These are phyloP conservation scores for Suillus alpinus DNA, from an alignment of 768 basidiomycete species.

Conservation along the genomic window DNA sequence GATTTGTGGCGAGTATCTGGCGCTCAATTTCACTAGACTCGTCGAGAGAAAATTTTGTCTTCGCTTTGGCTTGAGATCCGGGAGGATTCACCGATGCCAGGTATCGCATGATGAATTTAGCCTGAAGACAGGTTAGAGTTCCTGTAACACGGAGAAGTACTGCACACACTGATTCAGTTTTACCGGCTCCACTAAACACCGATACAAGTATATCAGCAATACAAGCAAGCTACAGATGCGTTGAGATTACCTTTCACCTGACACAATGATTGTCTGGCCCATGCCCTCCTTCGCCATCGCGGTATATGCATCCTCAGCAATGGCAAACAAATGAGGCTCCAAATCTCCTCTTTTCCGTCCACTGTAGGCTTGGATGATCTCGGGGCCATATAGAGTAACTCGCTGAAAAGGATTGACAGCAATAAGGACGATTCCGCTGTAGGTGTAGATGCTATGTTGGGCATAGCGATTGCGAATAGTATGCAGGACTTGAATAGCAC, in stretches of 20 bases:
- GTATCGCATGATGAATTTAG: slow-evolving; percentile 99
- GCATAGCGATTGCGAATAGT: slow-evolving; percentile 97
- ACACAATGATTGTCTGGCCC: slow-evolving; percentile 98
- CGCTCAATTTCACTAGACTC: slow-evolving; percentile 94
- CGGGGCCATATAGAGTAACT: slow-evolving; percentile 93
- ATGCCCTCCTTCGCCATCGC: slow-evolving; percentile 92
- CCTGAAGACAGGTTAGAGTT: slow-evolving; percentile 40
- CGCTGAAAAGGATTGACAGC: slow-evolving; percentile 99
- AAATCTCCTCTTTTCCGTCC: slow-evolving; percentile 90
- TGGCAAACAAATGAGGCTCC: slow-evolving; percentile 97
- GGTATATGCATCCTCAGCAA: slow-evolving; percentile 98
- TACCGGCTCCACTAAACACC: slow-evolving; percentile 87
- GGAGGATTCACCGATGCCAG: slow-evolving; percentile 96
- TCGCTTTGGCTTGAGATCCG: slow-evolving; percentile 54
- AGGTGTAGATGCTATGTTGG: slow-evolving; percentile 97
- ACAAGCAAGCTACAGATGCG: neutral
- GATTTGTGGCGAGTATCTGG: slow-evolving; percentile 98
- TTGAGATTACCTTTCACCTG: slow-evolving; percentile 82
- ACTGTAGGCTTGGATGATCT: slow-evolving; percentile 96
- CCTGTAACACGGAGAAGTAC: neutral
- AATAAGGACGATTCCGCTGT: slow-evolving; percentile 97
- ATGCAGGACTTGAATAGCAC: slow-evolving; percentile 68
- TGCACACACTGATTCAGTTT: slow-evolving; percentile 86
- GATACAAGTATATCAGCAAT: slow-evolving; percentile 10
- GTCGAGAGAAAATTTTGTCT: slow-evolving; percentile 71